phyloP scores from a whole-genome alignment of 179 eudicot genomes.

The Vitellaria paradoxa region DNA sequence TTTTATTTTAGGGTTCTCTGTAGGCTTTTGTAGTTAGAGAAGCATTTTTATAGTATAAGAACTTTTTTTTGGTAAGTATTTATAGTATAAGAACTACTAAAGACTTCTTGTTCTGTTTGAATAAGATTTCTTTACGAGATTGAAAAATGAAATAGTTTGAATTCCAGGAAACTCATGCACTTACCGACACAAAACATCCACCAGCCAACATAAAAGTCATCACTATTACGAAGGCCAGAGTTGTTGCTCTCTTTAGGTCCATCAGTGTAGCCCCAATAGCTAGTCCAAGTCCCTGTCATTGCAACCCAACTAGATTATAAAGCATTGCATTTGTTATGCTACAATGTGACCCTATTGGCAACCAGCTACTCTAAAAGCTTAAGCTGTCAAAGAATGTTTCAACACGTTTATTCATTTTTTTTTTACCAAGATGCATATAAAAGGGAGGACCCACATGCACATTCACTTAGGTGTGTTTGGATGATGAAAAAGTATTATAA shows the following conservation, averaged over 20 bases:
- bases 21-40: too few species aligned
- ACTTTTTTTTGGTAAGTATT: too few species aligned
- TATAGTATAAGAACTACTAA: not conserved
- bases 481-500: too few species aligned
- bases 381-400: not conserved
- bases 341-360: not conserved
- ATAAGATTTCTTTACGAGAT: not conserved
- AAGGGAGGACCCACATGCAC: too few species aligned
- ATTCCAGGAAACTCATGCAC: not conserved
- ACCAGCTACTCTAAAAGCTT: not conserved
- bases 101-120: not conserved
- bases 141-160: not conserved
- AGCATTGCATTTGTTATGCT: not conserved
- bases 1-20: too few species aligned
- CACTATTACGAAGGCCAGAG: conserved; percentile 86
- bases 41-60: too few species aligned
- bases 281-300: conserved; percentile 84
- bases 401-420: too few species aligned
- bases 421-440: too few species aligned
- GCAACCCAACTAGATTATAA: conserved; percentile 5
- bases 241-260: conserved; percentile 94
- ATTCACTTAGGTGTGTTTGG: too few species aligned
- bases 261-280: conserved; percentile 87
- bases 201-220: conserved; percentile 99
- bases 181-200: conserved; percentile 88